Evolutionary conservation across 768 basidiomycete species (phyloP), one percentile per base, ranked within the genome.

Genomic region (Pulveroboletus ravenelii): DNA sequence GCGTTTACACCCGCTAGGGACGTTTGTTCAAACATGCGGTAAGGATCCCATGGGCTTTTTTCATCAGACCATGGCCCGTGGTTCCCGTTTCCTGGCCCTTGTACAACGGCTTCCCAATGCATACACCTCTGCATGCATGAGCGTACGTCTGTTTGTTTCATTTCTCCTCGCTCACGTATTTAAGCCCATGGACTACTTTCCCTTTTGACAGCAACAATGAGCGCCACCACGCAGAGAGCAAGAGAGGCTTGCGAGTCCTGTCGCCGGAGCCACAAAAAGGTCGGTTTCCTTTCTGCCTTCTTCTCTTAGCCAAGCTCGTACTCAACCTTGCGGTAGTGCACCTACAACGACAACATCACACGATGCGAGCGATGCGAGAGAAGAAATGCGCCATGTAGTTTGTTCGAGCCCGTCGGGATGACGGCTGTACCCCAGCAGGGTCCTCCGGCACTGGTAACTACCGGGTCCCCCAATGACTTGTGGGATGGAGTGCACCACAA

Each of bases 231-330:
- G 36, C 56, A 59, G 30, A 66, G 64, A 61, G 64, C 63, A 12
- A 62, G 47, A 48, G 59, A 56, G 36, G 63, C 63, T n/a, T 64
- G 63, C 52, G 48, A 50, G 0, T 30, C 56, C 38, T 64, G 63
- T 38, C 63, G 62, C 27, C 54, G 17, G 36, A 64, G 59, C 13
- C 63, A 64, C 47, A 64, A 64, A 43, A 63, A 42, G 56, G 63
- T 66, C 4, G 8, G 25, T n/a, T 9, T 32, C 10, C 41, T 4
- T 27, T 27, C 20, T 4, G 18, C 4, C 31, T 9, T 41, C 12
- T 20, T 6, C 32, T 25, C 27, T 41, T 31, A 3, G 10, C 5
- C 10, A 8, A 41, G 14, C 39, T 31, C 34, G 9, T 38, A 15
- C 51, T 59, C 41, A 59, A 31, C 15, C 8, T 30, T 14, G 5